Evolutionary conservation across 2,329 filamentous ascomycete genomes (phyloP).

Genomic region (Aspergillaceae sp.): DNA sequence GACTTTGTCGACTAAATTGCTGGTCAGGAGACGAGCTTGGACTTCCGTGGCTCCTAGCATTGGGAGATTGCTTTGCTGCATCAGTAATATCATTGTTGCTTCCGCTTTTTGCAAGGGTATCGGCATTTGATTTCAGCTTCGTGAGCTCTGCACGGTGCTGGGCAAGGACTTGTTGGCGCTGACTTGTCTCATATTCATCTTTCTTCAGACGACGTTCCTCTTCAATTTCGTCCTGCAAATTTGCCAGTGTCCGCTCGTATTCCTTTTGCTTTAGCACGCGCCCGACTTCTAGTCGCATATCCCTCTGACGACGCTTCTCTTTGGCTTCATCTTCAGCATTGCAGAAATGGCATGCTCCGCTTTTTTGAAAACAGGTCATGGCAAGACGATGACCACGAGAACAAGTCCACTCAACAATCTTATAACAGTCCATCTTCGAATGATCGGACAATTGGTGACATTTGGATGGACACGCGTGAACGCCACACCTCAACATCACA

Average conservation of each 20-base stretch:
- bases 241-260: constrained; percentile 16
- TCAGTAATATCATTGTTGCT: too few species aligned
- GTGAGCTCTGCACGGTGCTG: constrained; percentile 13
- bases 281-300: constrained; percentile 38
- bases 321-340: constrained; percentile 37
- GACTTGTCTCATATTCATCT: constrained; percentile 11
- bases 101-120: too few species aligned
- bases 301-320: constrained; percentile 43
- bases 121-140: constrained; percentile 3
- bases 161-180: constrained; percentile 13
- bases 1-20: too few species aligned
- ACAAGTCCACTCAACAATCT: constrained; percentile 43
- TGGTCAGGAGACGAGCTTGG: too few species aligned
- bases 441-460: constrained; percentile 59
- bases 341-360: constrained; percentile 44
- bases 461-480: constrained; percentile 50
- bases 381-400: constrained; percentile 42
- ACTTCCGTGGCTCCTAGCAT: too few species aligned
- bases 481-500: constrained; percentile 45
- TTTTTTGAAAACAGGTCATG: constrained; percentile 39
- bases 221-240: constrained; percentile 17
- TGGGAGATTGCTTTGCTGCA: too few species aligned
- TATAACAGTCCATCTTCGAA: constrained; percentile 43
- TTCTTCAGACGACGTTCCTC: constrained; percentile 10
- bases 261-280: constrained; percentile 12